Evolutionary conservation across 306 rosid species (phyloP).

Genomic region (Mimosa pudica): DNA sequence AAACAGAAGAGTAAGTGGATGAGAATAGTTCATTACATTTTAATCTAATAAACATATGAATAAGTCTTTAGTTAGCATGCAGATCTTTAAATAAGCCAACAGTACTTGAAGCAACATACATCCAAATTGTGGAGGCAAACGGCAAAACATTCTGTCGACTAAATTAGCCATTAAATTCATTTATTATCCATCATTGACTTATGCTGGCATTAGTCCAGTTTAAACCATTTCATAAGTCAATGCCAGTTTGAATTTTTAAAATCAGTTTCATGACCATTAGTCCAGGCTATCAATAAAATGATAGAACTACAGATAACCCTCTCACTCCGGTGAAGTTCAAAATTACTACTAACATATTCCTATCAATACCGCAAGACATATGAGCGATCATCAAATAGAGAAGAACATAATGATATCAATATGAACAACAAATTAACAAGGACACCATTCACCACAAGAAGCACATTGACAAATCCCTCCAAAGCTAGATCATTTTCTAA

Average conservation of each 20-base stretch:
- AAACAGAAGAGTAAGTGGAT: conserved; percentile 33
- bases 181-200: not conserved
- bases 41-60: not conserved
- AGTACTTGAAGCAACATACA: conserved; percentile 9
- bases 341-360: not conserved
- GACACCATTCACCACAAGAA: conserved; percentile 18
- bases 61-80: not conserved
- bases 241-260: not conserved
- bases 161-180: not conserved
- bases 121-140: not conserved
- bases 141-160: not conserved
- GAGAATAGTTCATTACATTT: not conserved
- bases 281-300: not conserved
- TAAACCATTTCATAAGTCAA: not conserved
- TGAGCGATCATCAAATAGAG: not conserved
- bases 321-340: not conserved
- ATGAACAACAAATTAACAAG: conserved; percentile 5
- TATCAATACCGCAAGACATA: conserved; percentile 13
- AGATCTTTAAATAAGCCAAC: conserved; percentile 15
- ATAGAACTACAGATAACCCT: not conserved
- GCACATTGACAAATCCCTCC: conserved; percentile 19
- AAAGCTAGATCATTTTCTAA: not conserved
- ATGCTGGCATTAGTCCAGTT: not conserved
- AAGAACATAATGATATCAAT: not conserved
- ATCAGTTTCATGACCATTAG: not conserved